Base-by-base conservation (phyloP, 768 basidiomycete genomes). In the Lepiota brunneoincarnata region DNA sequence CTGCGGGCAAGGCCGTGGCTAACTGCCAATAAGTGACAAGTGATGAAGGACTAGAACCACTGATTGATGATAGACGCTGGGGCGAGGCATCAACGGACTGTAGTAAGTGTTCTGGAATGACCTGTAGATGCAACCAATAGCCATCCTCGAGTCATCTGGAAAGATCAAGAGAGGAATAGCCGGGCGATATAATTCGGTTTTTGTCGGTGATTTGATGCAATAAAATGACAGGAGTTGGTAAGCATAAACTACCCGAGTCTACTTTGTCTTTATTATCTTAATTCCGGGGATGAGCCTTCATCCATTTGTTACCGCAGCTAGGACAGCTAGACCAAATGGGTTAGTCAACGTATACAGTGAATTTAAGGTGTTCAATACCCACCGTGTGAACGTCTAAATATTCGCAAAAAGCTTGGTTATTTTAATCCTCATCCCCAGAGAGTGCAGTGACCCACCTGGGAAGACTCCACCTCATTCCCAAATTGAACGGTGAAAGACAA, bases 291-390 rank as follows among this genome's bases (percentile, higher is more conserved):
- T 4, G 31, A 2, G 31, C 31, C 31, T 10, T 31, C 31, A 31
- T 38, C 52, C 52, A 54, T 45, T 54, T 54, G 46, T 54, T 38
- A 10, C 52, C 52, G 35, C 52, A 54, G 15, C 11, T 18, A 20
- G 46, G 15, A 18, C 52, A 54, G 10, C 52, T 54, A 44, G 17
- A 17, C 15, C 15, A 26, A 20, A 37, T 45, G 24, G 10, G 15
- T 26, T 17, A 39, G 24, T 23, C 17, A 24, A 21, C 17, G 17
- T 4, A 4, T 6, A n/a, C 31, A 45, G 15, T 21, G 4, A n/a
- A 47, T 34, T 18, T 9, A 46, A 31, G 6, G 35, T 31, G 31
- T 31, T 31, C 31, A 31, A 31, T 14, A 24, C 36, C 24, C 35
- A 54, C 52, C 21, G 24, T 26, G 46, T 10, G 44, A 46, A 54